Percentiles rank a stretch among this genome's conserved stretches.
Evolutionary conservation across 345 rosid genomes (phyloP).

Genomic region (Erysimum cheiranthoides): DNA sequence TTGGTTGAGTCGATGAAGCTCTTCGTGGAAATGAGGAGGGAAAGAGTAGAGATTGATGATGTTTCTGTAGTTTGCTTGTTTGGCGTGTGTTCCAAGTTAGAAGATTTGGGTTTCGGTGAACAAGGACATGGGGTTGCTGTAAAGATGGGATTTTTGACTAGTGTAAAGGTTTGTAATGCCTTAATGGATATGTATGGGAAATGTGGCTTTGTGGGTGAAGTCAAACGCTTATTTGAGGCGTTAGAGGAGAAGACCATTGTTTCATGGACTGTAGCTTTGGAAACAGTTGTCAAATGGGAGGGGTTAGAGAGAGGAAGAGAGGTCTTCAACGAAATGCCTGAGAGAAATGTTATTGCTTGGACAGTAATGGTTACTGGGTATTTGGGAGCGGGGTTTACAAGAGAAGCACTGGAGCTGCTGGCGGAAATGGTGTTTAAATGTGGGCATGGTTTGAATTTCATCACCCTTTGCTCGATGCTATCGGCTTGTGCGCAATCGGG

Average conservation of each 20-base stretch:
- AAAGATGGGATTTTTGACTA: slow-evolving; percentile 56
- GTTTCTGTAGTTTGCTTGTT: slow-evolving; percentile 63
- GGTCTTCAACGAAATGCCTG: slow-evolving; percentile 72
- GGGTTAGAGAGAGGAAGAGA: slow-evolving; percentile 62
- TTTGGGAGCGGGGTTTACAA: slow-evolving; percentile 63
- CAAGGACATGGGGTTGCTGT: slow-evolving; percentile 67
- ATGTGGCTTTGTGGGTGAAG: slow-evolving; percentile 57
- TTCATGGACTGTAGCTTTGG: slow-evolving; percentile 76
- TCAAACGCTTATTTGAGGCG: slow-evolving; percentile 51
- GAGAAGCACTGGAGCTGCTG: slow-evolving; percentile 56
- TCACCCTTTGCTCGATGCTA: slow-evolving; percentile 69
- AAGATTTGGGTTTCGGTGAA: slow-evolving; percentile 56
- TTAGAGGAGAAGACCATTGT: slow-evolving; percentile 66
- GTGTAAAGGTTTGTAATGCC: slow-evolving; percentile 61
- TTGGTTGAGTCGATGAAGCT: slow-evolving; percentile 48
- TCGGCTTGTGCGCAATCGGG: slow-evolving; percentile 79
- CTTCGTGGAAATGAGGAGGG: slow-evolving; percentile 56
- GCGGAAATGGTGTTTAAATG: slow-evolving; percentile 53
- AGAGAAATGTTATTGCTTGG: slow-evolving; percentile 74
- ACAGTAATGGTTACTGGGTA: slow-evolving; percentile 72
- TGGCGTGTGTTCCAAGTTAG: slow-evolving; percentile 57
- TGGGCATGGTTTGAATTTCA: slow-evolving; percentile 53
- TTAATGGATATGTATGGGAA: slow-evolving; percentile 80
- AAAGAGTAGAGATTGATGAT: slow-evolving; percentile 56
- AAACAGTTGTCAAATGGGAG: slow-evolving; percentile 66